A percentile compares a stretch with the other conserved stretches of the same genome.
phyloP scores from a whole-genome alignment of 2,329 filamentous ascomycete species.

The Alternaria arborescens region DNA sequence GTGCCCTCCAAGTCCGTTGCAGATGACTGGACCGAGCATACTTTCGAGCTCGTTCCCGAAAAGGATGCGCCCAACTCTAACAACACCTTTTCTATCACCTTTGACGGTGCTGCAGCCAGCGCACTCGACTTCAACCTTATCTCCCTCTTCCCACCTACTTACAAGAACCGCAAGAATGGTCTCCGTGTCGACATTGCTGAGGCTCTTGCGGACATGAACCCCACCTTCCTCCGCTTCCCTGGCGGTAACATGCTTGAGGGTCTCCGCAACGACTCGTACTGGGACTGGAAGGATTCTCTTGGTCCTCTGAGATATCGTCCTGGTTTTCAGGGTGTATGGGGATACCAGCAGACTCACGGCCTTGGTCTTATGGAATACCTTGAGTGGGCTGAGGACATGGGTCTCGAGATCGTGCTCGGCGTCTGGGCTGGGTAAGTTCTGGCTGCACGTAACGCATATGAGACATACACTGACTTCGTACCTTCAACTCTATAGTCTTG shows the following conservation, averaged over 20 bases:
- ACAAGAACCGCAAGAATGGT: slow-evolving; percentile 62
- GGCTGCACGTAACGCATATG: no score
- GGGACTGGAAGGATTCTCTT: slow-evolving; percentile 60
- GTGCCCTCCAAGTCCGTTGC: slow-evolving; percentile 41
- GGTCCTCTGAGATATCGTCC: slow-evolving; percentile 59
- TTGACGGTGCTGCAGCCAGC: slow-evolving; percentile 50
- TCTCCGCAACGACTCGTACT: slow-evolving; percentile 32
- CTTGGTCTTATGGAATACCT: slow-evolving; percentile 60
- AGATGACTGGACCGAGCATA: slow-evolving; percentile 53
- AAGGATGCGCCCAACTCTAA: slow-evolving; percentile 56
- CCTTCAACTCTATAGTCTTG: slow-evolving; percentile 29
- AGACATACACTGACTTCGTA: no score
- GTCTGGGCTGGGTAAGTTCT: slow-evolving; percentile 52
- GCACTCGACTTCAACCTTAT: slow-evolving; percentile 59
- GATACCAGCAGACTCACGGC: slow-evolving; percentile 56
- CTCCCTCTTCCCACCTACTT: slow-evolving; percentile 64
- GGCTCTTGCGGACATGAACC: slow-evolving; percentile 53
- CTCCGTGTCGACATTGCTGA: slow-evolving; percentile 61
- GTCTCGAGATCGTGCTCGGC: slow-evolving; percentile 53
- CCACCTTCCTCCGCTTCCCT: slow-evolving; percentile 60
- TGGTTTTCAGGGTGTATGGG: slow-evolving; percentile 57
- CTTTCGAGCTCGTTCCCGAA: slow-evolving; percentile 48
- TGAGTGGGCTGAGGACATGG: slow-evolving; percentile 58
- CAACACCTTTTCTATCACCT: slow-evolving; percentile 62
- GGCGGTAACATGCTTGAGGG: slow-evolving; percentile 60